Evolutionary conservation across 163 green algal genomes (phyloP).

Genomic region (Coccomyxa subellipsoidea): DNA sequence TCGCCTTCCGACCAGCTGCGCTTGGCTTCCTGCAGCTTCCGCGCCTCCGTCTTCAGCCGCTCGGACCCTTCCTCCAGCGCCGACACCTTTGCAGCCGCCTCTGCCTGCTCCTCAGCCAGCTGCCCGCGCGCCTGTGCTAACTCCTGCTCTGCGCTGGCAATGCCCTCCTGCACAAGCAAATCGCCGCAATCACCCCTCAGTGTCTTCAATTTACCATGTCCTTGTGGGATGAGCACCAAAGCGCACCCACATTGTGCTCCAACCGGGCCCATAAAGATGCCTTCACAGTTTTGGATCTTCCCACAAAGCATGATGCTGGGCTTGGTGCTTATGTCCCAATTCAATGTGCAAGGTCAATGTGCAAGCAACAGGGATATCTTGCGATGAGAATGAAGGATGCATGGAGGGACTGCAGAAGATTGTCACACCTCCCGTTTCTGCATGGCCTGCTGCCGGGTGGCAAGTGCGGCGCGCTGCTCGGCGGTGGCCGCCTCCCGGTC

Average conservation of each 20-base stretch:
- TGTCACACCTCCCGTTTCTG: slow-evolving; percentile 32
- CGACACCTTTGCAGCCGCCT: slow-evolving; percentile 20
- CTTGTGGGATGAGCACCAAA: too few species aligned
- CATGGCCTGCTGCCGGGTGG: slow-evolving; percentile 21
- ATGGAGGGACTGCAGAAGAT: too few species aligned
- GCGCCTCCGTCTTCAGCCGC: slow-evolving; percentile 19
- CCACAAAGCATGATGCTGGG: too few species aligned
- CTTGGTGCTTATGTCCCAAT: too few species aligned
- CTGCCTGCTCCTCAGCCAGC: slow-evolving; percentile 34
- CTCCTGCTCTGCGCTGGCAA: slow-evolving; percentile 11
- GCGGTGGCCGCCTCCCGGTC: slow-evolving; percentile 21
- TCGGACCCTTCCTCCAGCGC: slow-evolving; percentile 23
- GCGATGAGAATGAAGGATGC: too few species aligned
- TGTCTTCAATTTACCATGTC: too few species aligned
- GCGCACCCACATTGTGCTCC: too few species aligned
- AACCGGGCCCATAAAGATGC: background rate
- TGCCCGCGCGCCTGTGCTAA: slow-evolving; percentile 17
- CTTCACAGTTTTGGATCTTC: background rate
- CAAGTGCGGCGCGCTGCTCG: slow-evolving; percentile 27
- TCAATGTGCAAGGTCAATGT: too few species aligned
- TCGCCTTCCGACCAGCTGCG: slow-evolving; percentile 31
- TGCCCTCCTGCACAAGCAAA: background rate
- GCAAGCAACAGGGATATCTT: too few species aligned
- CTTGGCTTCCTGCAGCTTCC: slow-evolving; percentile 23
- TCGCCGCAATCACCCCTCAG: too few species aligned